Base-by-base conservation (phyloP, 2,329 filamentous ascomycete genomes). In the Stemphylium vesicarium region DNA sequence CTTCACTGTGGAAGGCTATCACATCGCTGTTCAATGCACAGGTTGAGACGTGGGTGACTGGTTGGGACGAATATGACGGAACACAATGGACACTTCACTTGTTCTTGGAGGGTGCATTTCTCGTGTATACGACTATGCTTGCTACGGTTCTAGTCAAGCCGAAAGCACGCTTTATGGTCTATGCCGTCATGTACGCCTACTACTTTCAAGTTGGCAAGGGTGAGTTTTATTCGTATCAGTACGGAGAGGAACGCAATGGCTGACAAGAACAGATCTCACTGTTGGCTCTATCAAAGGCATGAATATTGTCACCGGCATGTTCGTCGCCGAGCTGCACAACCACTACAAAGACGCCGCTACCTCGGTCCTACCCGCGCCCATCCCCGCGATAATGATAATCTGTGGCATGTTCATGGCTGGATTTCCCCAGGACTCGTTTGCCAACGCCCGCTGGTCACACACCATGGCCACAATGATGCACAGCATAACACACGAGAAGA, bases 301-400 rank as follows among this genome's bases (percentile, higher is more conserved):
- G 73, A 85, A 85, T 69, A 83, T 87, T 66, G 84, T 86, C 71
- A 82, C 82, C 54, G 86, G 86, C 57, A 84, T 85, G 64, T 83
- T 88, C 65, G 77, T 88, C 26, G 82, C 84, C 29, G 85, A 88
- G 63, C 64, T 87, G 33, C 82, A 84, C 56, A 82, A 84, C 67
- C 74, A 80, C 60, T 77, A 78, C 37, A 73, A 78, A 1, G 80
- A 82, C 60, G 78, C 77, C 44, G 78, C 82, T 16, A 82, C 79
- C 60, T 76, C 81, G 9, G 63, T 76, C 41, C 76, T 77, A 26
- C 79, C 79, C 26, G 77, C 80, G n/a, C 79, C 79, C 18, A 68
- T 87, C 10, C 80, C 83, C 13, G 76, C 77, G 35, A 56, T 82
- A 6, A 76, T 85, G 62, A 76, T 85, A 31, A 44, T 82, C 6